Conservation (phyloP, 1,139 yeast genomes). For the Petasospora rhodanensis region DNA sequence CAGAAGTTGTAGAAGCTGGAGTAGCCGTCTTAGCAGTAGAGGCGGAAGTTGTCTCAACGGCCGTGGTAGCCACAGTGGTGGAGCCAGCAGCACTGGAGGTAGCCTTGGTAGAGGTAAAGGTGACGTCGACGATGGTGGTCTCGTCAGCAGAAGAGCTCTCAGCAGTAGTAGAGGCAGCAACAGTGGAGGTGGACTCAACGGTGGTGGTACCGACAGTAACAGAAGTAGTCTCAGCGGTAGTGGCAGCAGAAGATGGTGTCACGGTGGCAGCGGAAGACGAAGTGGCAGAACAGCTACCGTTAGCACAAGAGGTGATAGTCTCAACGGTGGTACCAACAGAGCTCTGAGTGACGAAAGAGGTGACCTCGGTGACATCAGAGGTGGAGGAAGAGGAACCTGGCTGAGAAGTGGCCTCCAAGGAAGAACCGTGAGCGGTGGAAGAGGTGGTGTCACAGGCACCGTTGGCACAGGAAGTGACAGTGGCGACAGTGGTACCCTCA, state of each 20-base stretch:
- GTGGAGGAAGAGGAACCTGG: background rate
- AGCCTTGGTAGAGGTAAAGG: background rate
- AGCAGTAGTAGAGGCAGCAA: background rate
- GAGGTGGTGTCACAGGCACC: too few species aligned
- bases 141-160: background rate
- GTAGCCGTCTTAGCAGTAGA: too few species aligned
- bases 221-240: background rate
- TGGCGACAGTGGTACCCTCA: too few species aligned
- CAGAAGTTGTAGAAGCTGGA: too few species aligned
- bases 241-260: background rate
- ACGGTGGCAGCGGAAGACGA: too few species aligned
- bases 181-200: background rate
- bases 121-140: background rate
- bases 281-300: too few species aligned
- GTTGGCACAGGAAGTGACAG: too few species aligned
- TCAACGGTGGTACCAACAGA: too few species aligned
- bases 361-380: too few species aligned
- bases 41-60: slow-evolving; percentile 1
- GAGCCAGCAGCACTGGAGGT: slow-evolving; percentile 1
- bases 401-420: background rate
- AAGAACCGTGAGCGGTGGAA: background rate
- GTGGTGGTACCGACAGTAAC: background rate
- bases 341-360: too few species aligned
- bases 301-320: too few species aligned
- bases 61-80: slow-evolving; percentile 2